These are phyloP conservation scores for Peribolospora baueri DNA, from an alignment of 768 basidiomycete species.

Conservation along the genomic window DNA sequence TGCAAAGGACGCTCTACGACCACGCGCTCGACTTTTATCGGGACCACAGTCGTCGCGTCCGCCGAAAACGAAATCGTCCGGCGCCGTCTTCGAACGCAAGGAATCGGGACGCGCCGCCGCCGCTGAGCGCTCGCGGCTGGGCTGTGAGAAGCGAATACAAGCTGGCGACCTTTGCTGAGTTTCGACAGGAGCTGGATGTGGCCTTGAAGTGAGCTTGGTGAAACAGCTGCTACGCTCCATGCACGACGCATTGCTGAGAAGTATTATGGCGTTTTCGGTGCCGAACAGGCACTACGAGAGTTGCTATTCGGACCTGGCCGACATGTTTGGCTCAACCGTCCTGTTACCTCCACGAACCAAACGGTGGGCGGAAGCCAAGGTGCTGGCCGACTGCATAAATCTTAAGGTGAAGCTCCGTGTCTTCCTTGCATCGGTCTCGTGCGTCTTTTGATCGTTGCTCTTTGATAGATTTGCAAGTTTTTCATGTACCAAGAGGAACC, in stretches of 20 bases:
- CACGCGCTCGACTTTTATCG: constrained; percentile 83
- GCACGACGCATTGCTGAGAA: constrained; percentile 4
- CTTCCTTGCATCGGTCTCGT: background rate
- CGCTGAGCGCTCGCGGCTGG: constrained; percentile 69
- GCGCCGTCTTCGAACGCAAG: constrained; percentile 17
- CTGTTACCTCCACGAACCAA: constrained; percentile 74
- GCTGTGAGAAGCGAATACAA: constrained; percentile 93
- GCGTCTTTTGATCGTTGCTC: background rate
- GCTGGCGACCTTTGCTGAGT: constrained; percentile 88
- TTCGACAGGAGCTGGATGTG: constrained; percentile 72
- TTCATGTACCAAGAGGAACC: constrained; percentile 80
- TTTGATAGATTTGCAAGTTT: constrained; percentile 54
- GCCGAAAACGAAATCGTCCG: constrained; percentile 66
- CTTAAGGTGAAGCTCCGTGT: constrained; percentile 41
- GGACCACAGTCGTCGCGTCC: constrained; percentile 69
- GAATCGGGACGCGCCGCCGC: constrained; percentile 24
- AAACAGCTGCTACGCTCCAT: background rate
- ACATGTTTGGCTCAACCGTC: constrained; percentile 52
- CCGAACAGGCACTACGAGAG: constrained; percentile 71
- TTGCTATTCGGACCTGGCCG: constrained; percentile 54
- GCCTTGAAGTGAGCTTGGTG: constrained; percentile 48
- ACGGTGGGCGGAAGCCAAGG: constrained; percentile 95
- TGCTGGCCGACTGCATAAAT: constrained; percentile 76
- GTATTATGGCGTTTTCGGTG: constrained; percentile 1
- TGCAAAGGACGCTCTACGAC: constrained; percentile 72